These are phyloP conservation scores for Scutellaria minor DNA, from an alignment of 257 asterid species.

Conservation along the genomic window DNA sequence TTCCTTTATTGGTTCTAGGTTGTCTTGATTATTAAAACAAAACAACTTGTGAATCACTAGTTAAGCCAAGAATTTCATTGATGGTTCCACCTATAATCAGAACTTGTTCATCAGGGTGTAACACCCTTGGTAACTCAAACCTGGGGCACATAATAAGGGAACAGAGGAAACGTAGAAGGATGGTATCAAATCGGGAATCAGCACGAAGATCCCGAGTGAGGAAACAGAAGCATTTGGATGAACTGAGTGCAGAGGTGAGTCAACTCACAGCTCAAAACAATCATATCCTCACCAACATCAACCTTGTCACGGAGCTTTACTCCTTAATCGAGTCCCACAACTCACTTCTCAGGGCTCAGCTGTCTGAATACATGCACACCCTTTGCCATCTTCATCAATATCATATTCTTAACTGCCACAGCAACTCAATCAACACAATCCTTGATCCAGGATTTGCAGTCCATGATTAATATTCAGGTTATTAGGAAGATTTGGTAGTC, in stretches of 20 bases:
- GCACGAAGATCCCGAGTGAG: slow-evolving; percentile 40
- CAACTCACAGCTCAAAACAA: slow-evolving; percentile 39
- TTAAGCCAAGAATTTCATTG: no score
- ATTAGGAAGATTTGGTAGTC: no score
- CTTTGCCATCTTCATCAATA: slow-evolving; percentile 39
- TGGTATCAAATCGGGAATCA: slow-evolving; percentile 45
- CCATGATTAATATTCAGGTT: no score
- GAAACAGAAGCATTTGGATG: slow-evolving; percentile 48
- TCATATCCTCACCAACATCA: slow-evolving; percentile 28
- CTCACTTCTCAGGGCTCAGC: slow-evolving; percentile 37
- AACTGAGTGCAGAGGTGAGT: slow-evolving; percentile 33
- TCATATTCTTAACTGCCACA: no score
- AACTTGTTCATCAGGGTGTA: no score
- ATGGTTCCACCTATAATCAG: no score
- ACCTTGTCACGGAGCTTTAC: slow-evolving; percentile 17
- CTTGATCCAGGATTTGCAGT: no score
- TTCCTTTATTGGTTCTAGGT: no score
- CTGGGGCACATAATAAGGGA: not conserved
- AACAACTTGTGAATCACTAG: no score
- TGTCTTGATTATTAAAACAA: no score
- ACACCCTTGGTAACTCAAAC: no score
- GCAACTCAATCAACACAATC: no score
- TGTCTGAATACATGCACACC: slow-evolving; percentile 39
- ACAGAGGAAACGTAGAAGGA: slow-evolving; percentile 38
- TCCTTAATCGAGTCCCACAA: slow-evolving; percentile 34